Base-by-base conservation (phyloP, 345 rosid species). In the Citrus cavaleriei region DNA sequence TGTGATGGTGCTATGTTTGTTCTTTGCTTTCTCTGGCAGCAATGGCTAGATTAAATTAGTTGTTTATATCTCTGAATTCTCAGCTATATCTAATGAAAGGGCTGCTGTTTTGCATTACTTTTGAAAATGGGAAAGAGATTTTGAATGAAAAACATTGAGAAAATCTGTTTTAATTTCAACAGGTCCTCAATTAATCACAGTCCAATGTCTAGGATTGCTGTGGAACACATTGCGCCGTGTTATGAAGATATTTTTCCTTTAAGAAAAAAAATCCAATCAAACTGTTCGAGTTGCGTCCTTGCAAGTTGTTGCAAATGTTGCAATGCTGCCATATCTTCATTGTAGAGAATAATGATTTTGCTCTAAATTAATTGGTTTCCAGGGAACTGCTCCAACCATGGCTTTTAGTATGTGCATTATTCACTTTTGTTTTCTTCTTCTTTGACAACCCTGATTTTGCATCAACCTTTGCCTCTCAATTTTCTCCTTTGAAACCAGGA, bases 151-250 rank as follows among this genome's bases (percentile, higher is more conserved):
- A 70, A 71, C 70, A 77, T 82, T 85, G 82, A 80, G 78, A 83
- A 70, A 55, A 78, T 67, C 74, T 80, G 78, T 85, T 78, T 76
- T 62, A 67, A 79, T 77, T 73, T 74, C 80, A 77, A 81, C 88
- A 81, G 86, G 85, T 79, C 76, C 75, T 71, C 73, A 28, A 64
- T 65, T 70, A 74, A 73, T 67, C 77, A 68, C 65, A 49, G 72
- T 10, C 72, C 73, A 64, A 34, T 76, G 59, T 78, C 79, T 77
- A 57, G 72, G 72, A 72, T 76, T 65, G 71, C 79, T 22, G 81
- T 76, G 80, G 83, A 85, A 82, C 57, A 57, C 77, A 73, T 66
- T 68, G 67, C 78, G 35, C 60, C 25, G 14, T 66, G 18, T 75
- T 62, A 30, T 64, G 70, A 63, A 75, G 70, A 46, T 64, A 42